A percentile compares a stretch with the other conserved stretches of the same genome.
These are phyloP conservation scores for Xylaria sp. DNA, from an alignment of 495 filamentous ascomycete species.

Conservation along the genomic window DNA sequence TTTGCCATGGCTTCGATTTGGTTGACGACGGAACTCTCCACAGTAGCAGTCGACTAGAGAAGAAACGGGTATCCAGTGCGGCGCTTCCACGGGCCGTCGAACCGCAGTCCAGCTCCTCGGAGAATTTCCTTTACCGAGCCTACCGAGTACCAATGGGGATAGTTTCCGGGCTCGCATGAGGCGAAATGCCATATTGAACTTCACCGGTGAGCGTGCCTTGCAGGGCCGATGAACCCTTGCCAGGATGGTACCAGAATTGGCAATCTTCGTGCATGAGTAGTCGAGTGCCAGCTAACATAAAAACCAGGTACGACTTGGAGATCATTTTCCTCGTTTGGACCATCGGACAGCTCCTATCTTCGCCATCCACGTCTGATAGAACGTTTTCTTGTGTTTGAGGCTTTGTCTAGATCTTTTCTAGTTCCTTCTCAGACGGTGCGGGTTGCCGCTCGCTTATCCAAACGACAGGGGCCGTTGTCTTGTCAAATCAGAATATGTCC, in stretches of 20 bases:
- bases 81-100: slow-evolving; percentile 42
- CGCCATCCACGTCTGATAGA: neutral
- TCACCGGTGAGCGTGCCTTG: slow-evolving; percentile 22
- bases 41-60: neutral
- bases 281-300: slow-evolving; percentile 1
- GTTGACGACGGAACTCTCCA: neutral
- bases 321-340: slow-evolving; percentile 23
- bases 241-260: slow-evolving; percentile 12
- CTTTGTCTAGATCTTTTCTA: slow-evolving; percentile 3
- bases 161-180: slow-evolving; percentile 14
- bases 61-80: slow-evolving; percentile 8
- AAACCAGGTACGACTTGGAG: slow-evolving; percentile 23
- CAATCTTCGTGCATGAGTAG: slow-evolving; percentile 12
- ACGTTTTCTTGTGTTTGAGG: neutral
- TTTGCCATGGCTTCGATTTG: slow-evolving; percentile 5
- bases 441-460: slow-evolving; percentile 5
- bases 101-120: slow-evolving; percentile 31
- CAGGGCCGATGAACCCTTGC: slow-evolving; percentile 24
- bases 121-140: slow-evolving; percentile 22
- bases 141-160: slow-evolving; percentile 24
- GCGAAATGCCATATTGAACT: neutral
- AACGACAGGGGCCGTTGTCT: neutral
- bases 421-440: neutral
- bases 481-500: neutral
- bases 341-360: slow-evolving; percentile 11